Conservation (phyloP, 352 stramenopile species). For the Pythium periplocum region DNA sequence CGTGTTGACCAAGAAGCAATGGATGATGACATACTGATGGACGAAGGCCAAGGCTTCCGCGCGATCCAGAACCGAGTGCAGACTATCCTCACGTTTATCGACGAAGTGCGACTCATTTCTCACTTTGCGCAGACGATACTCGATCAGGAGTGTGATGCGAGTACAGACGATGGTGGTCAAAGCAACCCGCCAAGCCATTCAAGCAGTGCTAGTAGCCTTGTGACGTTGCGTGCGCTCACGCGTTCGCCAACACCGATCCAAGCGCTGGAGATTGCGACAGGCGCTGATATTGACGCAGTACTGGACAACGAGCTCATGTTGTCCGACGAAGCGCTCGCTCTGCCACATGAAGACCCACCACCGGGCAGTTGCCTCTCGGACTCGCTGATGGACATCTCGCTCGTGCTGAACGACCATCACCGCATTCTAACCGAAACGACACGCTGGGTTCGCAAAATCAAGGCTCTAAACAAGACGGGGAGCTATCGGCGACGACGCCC, state of each 20-base stretch:
- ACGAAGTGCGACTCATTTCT: slow-evolving; percentile 49
- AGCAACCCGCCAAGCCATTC: slow-evolving; percentile 21
- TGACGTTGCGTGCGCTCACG: slow-evolving; percentile 20
- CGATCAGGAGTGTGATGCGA: slow-evolving; percentile 33
- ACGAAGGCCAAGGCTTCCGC: background rate
- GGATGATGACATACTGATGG: background rate
- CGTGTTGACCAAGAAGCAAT: background rate
- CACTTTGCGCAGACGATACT: slow-evolving; percentile 61
- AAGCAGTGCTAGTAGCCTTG: slow-evolving; percentile 43
- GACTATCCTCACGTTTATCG: slow-evolving; percentile 41
- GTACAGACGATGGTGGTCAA: background rate
- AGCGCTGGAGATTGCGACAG: background rate
- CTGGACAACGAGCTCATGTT: slow-evolving; percentile 8
- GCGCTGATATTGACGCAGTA: background rate
- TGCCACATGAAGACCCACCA: slow-evolving; percentile 1
- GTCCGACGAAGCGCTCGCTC: slow-evolving; percentile 9
- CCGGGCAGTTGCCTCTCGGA: slow-evolving; percentile 28
- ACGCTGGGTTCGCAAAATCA: slow-evolving; percentile 36
- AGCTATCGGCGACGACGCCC: background rate
- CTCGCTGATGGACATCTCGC: slow-evolving; percentile 63
- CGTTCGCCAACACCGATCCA: slow-evolving; percentile 23
- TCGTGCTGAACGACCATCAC: slow-evolving; percentile 75
- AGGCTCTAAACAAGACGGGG: slow-evolving; percentile 14
- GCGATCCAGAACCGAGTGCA: slow-evolving; percentile 10
- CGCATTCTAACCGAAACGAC: slow-evolving; percentile 47